These are phyloP conservation scores for Teunomyces cretensis DNA, from an alignment of 805 yeast species.

Conservation along the genomic window DNA sequence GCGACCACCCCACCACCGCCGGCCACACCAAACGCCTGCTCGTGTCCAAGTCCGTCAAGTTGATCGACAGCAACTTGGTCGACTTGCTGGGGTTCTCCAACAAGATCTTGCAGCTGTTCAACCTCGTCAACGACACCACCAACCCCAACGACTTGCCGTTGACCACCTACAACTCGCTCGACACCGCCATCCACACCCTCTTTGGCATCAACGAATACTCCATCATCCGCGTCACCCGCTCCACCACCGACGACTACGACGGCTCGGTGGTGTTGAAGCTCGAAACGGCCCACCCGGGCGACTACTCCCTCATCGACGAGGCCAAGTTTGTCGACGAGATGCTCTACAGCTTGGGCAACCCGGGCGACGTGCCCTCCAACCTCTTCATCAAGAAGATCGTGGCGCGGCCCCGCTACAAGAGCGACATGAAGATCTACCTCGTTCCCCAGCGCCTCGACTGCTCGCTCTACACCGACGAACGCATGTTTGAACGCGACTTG, in stretches of 20 bases:
- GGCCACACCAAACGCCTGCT: conserved; percentile 3
- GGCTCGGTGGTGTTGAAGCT: conserved; percentile 53
- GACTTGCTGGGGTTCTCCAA: conserved; percentile 36
- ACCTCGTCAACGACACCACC: conserved; percentile 10
- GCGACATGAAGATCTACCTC: conserved; percentile 61
- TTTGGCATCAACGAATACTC: conserved; percentile 45
- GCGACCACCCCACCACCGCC: not conserved
- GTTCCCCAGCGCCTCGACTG: conserved; percentile 41
- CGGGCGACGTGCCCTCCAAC: conserved; percentile 46
- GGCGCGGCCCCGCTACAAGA: conserved; percentile 62
- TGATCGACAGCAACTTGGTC: conserved; percentile 40
- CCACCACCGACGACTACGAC: conserved; percentile 51
- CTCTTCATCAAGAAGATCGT: conserved; percentile 54
- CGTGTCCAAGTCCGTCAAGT: conserved; percentile 29
- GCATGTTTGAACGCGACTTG: conserved; percentile 53
- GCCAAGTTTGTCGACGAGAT: conserved; percentile 40
- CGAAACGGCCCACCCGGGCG: conserved; percentile 58
- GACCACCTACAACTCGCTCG: conserved; percentile 42
- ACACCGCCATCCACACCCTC: conserved; percentile 44
- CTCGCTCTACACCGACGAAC: conserved; percentile 47
- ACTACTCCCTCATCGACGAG: conserved; percentile 49
- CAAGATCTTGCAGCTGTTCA: conserved; percentile 35
- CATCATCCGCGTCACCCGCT: conserved; percentile 51
- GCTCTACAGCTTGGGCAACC: conserved; percentile 37
- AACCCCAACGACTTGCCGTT: conserved; percentile 15